Base-by-base conservation (phyloP, 2,329 filamentous ascomycete genomes). In the Claviceps fusiformis region DNA sequence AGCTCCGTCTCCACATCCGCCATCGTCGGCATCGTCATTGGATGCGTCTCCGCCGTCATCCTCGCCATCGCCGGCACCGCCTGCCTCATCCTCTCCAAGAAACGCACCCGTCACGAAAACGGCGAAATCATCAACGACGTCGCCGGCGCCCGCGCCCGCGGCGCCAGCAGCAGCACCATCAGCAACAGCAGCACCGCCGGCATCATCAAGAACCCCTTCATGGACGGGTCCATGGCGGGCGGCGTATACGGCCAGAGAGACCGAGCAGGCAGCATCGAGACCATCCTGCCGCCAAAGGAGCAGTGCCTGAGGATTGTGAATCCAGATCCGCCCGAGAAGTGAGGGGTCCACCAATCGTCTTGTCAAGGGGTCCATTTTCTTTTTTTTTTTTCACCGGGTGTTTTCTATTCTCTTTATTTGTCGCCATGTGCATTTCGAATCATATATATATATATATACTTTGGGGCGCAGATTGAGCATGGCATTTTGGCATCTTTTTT, bases 321-420 rank as follows among this genome's bases (percentile, higher is more conserved):
- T 41, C 54, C 54, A 2, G 54, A 56, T 49, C 51, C 45, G 55
- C 45, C 45, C 13, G 52, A 54, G 52, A 54, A 43, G 27, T 48
- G 10, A 53, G 29, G 27, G 11, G 24, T 24, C 24, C 24, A 24
- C 24, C 3, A 24, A 24, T 1, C 2, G 24, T 24, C 24, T 24
- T 24, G 24, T 24, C 3, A 1, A 24, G 24, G 24, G 24, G 24
- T 24, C 24, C 24, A 46, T 46, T 17, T 27, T 29, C 9, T 27
- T 10, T 15, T 46, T 46, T 46, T 24, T 10, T 24, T 45, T 45
- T 24, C 19, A 43, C 17, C 17, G 5, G 1, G 15, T n/a, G 7
- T 41, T 8, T 15, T n/a, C 17, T 43, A 1, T 43, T n/a, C 17
- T 43, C 8, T 1, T 10, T 41, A 33, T 24, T 24, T 24, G 24